Conservation (phyloP, 2,329 filamentous ascomycete genomes). For the Fusarium palustre region DNA sequence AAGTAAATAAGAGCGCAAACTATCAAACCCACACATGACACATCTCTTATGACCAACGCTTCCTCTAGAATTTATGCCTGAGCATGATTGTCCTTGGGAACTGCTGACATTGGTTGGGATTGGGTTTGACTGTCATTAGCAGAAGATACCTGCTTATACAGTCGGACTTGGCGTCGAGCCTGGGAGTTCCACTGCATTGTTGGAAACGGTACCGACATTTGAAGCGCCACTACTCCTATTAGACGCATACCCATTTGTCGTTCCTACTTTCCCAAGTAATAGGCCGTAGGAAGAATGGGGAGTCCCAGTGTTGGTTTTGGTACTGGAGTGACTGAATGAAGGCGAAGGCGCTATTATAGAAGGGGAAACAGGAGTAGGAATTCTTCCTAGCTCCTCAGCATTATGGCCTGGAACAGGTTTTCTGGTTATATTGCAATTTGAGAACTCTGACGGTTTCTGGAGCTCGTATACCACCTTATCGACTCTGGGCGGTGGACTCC, state of each 20-base stretch:
- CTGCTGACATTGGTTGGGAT: neutral
- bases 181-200: neutral
- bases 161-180: neutral
- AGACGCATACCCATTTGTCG: neutral
- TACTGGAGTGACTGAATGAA: neutral
- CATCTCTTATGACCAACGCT: neutral
- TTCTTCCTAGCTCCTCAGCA: too few relatives aligned
- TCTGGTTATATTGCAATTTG: too few relatives aligned
- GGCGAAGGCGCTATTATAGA: too few relatives aligned
- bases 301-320: neutral
- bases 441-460: rapidly evolving
- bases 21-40: neutral
- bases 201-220: neutral
- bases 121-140: neutral
- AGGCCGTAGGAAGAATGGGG: too few relatives aligned
- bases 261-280: neutral
- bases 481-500: too few relatives aligned
- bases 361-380: neutral
- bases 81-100: too few relatives aligned
- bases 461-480: neutral
- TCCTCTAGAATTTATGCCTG: neutral
- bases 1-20: neutral
- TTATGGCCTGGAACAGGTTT: rapidly evolving
- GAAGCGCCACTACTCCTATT: neutral
- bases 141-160: too few relatives aligned